Percentiles rank a stretch among this genome's conserved stretches.
Evolutionary conservation across 169 alveolate genomes (phyloP).

Genomic region (Babesia gibsoni): DNA sequence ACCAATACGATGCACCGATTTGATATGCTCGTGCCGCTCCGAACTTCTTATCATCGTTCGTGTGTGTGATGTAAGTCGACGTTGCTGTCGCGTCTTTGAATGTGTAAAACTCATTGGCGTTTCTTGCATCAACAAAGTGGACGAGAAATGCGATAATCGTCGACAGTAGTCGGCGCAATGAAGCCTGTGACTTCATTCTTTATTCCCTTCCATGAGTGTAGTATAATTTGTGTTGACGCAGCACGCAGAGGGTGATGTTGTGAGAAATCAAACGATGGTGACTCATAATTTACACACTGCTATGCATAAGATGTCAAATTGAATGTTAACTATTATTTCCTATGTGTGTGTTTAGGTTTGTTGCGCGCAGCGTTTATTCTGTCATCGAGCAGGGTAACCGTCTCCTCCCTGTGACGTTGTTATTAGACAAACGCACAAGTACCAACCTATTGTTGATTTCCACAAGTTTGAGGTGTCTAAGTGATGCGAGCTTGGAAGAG

Average conservation of each 20-base stretch:
- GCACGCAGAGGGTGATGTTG: constrained; percentile 1
- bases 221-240: neutral
- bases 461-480: constrained; percentile 49
- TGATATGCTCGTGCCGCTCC: constrained; percentile 77
- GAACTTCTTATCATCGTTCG: constrained; percentile 52
- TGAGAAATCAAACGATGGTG: neutral
- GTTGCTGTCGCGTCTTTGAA: constrained; percentile 77
- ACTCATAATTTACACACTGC: neutral
- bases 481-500: constrained; percentile 33
- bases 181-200: neutral
- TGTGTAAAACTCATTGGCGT: constrained; percentile 71
- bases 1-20: constrained; percentile 84
- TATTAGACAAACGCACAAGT: neutral
- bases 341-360: neutral
- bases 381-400: constrained; percentile 43
- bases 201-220: neutral
- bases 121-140: constrained; percentile 1
- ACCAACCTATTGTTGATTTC: constrained; percentile 41
- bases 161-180: neutral
- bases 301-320: neutral
- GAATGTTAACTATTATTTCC: neutral
- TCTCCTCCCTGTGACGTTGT: constrained; percentile 37
- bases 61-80: constrained; percentile 66
- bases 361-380: constrained; percentile 16
- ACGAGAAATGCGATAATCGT: constrained; percentile 5